These are phyloP conservation scores for Poteriospumella lacustris DNA, from an alignment of 108 stramenopile genomes.

Conservation along the genomic window DNA sequence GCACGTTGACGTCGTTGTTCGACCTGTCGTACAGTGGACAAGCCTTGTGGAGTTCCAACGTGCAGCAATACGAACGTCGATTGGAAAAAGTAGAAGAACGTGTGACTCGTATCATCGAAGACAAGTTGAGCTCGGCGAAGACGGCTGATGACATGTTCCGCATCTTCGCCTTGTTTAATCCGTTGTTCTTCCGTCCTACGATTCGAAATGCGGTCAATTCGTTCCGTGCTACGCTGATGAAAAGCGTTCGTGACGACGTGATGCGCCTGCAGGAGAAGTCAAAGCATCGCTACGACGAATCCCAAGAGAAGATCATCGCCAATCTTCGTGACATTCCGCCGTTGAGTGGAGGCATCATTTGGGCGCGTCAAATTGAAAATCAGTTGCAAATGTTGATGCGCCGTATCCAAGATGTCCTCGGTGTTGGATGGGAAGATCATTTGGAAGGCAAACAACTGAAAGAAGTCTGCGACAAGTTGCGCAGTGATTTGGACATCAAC, in stretches of 20 bases:
- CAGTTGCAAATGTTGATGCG: slow-evolving; percentile 82
- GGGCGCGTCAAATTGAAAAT: slow-evolving; percentile 96
- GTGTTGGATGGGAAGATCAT: slow-evolving; percentile 87
- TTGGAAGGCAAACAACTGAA: slow-evolving; percentile 85
- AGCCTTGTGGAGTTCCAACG: neutral
- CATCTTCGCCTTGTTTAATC: slow-evolving; percentile 87
- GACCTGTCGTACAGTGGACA: neutral
- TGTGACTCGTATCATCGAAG: slow-evolving; percentile 43
- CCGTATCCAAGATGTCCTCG: slow-evolving; percentile 88
- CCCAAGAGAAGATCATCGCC: slow-evolving; percentile 56
- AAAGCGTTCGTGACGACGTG: slow-evolving; percentile 77
- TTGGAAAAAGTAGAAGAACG: slow-evolving; percentile 49
- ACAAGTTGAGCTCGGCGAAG: slow-evolving; percentile 43
- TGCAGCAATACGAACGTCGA: slow-evolving; percentile 15
- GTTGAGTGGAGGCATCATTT: slow-evolving; percentile 86
- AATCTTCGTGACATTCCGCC: slow-evolving; percentile 85
- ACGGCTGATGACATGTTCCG: slow-evolving; percentile 97
- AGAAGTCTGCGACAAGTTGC: slow-evolving; percentile 80
- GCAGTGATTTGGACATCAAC: slow-evolving; percentile 79
- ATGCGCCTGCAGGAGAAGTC: slow-evolving; percentile 85
- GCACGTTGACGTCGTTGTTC: neutral
- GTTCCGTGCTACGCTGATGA: slow-evolving; percentile 84
- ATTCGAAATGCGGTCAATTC: slow-evolving; percentile 85
- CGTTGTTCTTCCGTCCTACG: slow-evolving; percentile 78
- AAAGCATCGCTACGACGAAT: slow-evolving; percentile 63